Evolutionary conservation across 2,329 filamentous ascomycete genomes (phyloP), one percentile per base, ranked within the genome.

Genomic region (Zasmidium citrigriseum): DNA sequence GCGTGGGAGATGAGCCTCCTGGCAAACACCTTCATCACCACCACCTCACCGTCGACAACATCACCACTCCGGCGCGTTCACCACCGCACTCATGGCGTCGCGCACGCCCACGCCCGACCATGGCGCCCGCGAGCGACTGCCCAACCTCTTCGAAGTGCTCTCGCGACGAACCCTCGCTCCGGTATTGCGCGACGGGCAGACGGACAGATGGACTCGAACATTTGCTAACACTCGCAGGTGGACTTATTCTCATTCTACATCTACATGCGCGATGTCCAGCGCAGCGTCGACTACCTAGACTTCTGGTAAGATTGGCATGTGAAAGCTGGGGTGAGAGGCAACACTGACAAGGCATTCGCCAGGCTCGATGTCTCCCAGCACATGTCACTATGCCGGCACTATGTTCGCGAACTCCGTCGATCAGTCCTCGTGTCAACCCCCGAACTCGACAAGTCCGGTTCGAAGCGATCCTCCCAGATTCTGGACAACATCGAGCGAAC

Each of bases 311-410:
- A 34, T 34, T 34, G 14, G 7, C 7, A 14, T 34, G 47, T 50
- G 47, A 29, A 50, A 27, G 47, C 23, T 20, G 47, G 24, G 21
- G 47, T 27, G 23, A 29, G 47, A n/a, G 24, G 11, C 3, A n/a
- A 23, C 38, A 14, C 27, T 41, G 12, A 41, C 18, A 41, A 10
- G 34, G 16, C 34, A 41, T 9, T 41, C 34, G 18, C 34, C 69
- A 98, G 93, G 95, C 91, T 99, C 68, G 95, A 99, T 87, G 95
- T 99, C 60, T 93, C 95, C 16, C 95, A 99, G 74, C 95, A 99
- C 78, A 97, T 98, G 89, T 96, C 93, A 21, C 84, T 99, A 57
- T 99, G 91, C 74, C 89, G 96, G 51, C 92, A 98, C 76, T 99
- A 97, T 78, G 95, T 99, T 20, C 91, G 95, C 70, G 93, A 97